Percentiles rank a stretch among this genome's conserved stretches.
Conservation (phyloP, 441 rosid species). For the Biscutella laevigata region DNA sequence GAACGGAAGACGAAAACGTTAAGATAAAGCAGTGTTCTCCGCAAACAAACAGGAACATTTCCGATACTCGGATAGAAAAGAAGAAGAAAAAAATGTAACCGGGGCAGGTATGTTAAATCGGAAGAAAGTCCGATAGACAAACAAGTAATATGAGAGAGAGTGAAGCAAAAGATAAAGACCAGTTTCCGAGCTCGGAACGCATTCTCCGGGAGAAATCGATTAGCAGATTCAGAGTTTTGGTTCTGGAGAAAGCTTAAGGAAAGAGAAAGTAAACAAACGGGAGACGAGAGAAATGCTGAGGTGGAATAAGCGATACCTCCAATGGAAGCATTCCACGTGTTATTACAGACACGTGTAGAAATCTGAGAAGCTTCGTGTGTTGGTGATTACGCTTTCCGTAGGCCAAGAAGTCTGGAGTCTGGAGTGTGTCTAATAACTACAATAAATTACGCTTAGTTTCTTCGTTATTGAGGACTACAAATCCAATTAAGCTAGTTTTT, state of each 20-base stretch:
- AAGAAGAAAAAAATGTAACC: too few relatives aligned
- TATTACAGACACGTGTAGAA: constrained; percentile 34
- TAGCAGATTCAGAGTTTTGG: constrained; percentile 14
- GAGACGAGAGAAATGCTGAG: constrained; percentile 8
- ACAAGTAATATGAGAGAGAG: background rate
- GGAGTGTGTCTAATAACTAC: too few relatives aligned
- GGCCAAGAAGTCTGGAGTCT: constrained; percentile 19
- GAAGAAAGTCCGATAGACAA: background rate
- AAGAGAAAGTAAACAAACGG: background rate
- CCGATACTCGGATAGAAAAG: too few relatives aligned
- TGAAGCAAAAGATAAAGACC: constrained; percentile 12
- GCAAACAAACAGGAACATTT: constrained; percentile 1
- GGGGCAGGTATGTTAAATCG: background rate
- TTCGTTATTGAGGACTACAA: too few relatives aligned
- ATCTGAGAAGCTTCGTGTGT: constrained; percentile 24
- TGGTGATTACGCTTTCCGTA: constrained; percentile 25
- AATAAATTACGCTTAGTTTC: too few relatives aligned
- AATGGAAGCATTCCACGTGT: constrained; percentile 30
- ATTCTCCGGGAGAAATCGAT: constrained; percentile 23
- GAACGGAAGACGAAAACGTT: background rate
- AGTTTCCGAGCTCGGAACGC: constrained; percentile 31
- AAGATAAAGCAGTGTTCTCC: constrained; percentile 7
- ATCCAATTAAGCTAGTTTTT: too few relatives aligned
- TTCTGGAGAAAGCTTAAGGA: constrained; percentile 9
- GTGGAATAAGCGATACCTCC: constrained; percentile 16